Conservation (phyloP, 495 filamentous ascomycete genomes). For the Aspergillus sclerotiicarbonarius region DNA sequence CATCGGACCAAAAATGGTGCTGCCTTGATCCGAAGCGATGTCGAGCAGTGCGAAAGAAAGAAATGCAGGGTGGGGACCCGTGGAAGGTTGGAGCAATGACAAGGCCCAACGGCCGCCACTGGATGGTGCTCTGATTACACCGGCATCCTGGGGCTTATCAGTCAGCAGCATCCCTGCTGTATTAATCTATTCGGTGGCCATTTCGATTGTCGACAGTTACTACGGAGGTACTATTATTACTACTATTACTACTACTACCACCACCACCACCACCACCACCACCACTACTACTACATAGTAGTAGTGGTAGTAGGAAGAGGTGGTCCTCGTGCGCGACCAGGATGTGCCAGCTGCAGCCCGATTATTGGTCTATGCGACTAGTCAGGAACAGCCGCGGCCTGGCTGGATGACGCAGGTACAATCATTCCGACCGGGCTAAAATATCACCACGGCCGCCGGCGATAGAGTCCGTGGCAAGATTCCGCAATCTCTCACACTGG, state of each 20-base stretch:
- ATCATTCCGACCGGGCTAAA: neutral
- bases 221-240: no score
- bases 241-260: no score
- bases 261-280: no score
- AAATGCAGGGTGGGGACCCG: neutral
- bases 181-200: no score
- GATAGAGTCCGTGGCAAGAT: no score
- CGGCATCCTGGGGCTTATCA: neutral
- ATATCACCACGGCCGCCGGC: neutral
- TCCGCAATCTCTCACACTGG: no score
- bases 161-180: neutral
- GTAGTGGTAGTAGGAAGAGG: no score
- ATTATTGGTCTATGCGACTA: neutral
- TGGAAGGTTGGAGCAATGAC: no score
- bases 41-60: neutral
- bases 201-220: no score
- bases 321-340: neutral
- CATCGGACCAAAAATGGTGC: neutral
- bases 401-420: neutral
- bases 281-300: no score
- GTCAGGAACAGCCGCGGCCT: neutral
- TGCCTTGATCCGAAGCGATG: neutral
- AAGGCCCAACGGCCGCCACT: neutral
- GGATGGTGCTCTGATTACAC: neutral
- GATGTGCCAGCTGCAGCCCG: neutral